These are phyloP conservation scores for Mortierella sp. DNA, from an alignment of 371 early-diverging fungal genomes.

Conservation along the genomic window DNA sequence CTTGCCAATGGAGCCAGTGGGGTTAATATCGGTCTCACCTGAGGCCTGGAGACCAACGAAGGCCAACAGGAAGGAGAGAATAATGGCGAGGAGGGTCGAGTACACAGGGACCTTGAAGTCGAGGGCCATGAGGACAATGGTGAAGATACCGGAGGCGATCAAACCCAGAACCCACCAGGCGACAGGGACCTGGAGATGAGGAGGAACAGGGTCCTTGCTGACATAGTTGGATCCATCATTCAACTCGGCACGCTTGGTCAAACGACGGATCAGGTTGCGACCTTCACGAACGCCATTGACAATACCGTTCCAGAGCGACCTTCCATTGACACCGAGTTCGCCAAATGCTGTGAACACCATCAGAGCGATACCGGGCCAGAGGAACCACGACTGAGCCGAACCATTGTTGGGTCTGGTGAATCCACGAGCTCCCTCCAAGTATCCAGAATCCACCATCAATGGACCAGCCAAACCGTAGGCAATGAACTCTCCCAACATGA, in stretches of 20 bases:
- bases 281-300: constrained; percentile 55
- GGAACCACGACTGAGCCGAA: constrained; percentile 65
- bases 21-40: constrained; percentile 79
- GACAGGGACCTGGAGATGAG: constrained; percentile 66
- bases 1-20: constrained; percentile 72
- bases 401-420: constrained; percentile 52
- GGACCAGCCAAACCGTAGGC: constrained; percentile 68
- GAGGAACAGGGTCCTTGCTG: constrained; percentile 58
- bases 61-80: constrained; percentile 74
- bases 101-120: constrained; percentile 69
- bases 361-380: constrained; percentile 82
- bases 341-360: constrained; percentile 76
- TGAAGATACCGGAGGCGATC: constrained; percentile 65
- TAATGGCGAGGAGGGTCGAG: constrained; percentile 65
- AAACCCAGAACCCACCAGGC: constrained; percentile 72
- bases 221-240: constrained; percentile 12
- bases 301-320: constrained; percentile 66
- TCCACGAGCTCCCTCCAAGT: constrained; percentile 54
- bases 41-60: constrained; percentile 77
- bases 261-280: constrained; percentile 42
- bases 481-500: constrained; percentile 65
- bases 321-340: constrained; percentile 68
- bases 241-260: constrained; percentile 23
- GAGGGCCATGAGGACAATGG: constrained; percentile 68
- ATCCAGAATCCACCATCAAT: constrained; percentile 56